phyloP scores from a whole-genome alignment of 768 basidiomycete species.

The Rhodotorula graminis region DNA sequence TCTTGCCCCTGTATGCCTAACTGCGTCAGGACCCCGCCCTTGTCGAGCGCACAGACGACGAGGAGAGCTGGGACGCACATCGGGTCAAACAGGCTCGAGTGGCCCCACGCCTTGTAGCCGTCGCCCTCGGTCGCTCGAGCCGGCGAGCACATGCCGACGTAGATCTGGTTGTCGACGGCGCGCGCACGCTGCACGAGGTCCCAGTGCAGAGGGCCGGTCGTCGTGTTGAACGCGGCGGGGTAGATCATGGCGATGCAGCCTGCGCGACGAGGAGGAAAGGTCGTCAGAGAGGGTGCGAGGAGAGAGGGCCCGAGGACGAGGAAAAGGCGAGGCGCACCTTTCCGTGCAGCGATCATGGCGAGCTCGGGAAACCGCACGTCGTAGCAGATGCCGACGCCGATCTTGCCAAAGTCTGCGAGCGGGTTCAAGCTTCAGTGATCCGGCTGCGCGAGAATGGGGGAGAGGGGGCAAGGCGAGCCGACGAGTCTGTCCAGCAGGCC shows the following conservation, averaged over 20 bases:
- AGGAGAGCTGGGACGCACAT: conserved; percentile 51
- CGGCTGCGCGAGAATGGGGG: too few species aligned
- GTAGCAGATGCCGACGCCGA: conserved; percentile 94
- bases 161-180: conserved; percentile 96
- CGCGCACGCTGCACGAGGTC: conserved; percentile 82
- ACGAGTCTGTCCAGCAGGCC: neutral
- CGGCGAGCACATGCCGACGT: conserved; percentile 89
- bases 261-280: conserved; percentile 43
- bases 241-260: conserved; percentile 85
- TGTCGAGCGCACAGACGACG: neutral
- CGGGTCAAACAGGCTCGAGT: conserved; percentile 31
- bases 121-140: conserved; percentile 73
- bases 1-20: conserved; percentile 58
- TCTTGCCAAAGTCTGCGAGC: conserved; percentile 81
- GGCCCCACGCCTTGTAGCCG: conserved; percentile 65
- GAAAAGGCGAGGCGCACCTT: conserved; percentile 54
- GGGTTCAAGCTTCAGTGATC: neutral
- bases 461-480: neutral
- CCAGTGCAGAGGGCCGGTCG: conserved; percentile 96
- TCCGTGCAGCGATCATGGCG: conserved; percentile 79
- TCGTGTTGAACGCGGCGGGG: conserved; percentile 90
- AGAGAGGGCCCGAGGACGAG: neutral
- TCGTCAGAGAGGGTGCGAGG: neutral
- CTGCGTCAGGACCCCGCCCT: neutral
- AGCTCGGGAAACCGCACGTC: conserved; percentile 93